Base-by-base conservation (phyloP, 2,329 filamentous ascomycete genomes). In the Orbilia ellipsospora region DNA sequence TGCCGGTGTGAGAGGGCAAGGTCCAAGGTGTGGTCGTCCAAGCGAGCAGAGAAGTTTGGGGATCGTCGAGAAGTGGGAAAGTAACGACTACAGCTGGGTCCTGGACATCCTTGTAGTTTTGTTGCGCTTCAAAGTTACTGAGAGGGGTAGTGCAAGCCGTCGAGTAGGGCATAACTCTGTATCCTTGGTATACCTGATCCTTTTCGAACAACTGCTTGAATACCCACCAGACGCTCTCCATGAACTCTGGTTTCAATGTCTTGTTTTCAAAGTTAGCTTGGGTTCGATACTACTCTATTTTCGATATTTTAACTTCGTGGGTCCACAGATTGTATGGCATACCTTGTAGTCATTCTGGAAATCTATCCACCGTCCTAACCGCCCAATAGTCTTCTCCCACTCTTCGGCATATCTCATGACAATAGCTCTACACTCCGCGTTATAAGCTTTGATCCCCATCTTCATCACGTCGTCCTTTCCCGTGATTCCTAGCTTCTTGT, bases 261-360 rank as follows among this genome's bases (percentile, higher is more conserved):
- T 80, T 78, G 72, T 56, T 26, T 44, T n/a, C 40, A 16, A 28
- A 26, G 20, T 36, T 57, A 55, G 55, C 1, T 18, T 45, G 10
- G 13, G 18, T 10, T 2, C 5, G 10, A 36, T 36, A 7, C 31
- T 36, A 2, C 31, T 36, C 31, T 36, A 6, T 18, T 2, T 44
- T 59, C 15, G 15, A 48, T 7, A 13, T 16, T 42, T 44, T 52
- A 36, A n/a, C 61, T 31, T 20, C 10, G 13, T 2, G 1, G 31
- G 3, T 36, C 31, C 31, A 10, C 6, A 36, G 10, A 36, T 2
- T 8, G 36, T 18, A 20, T 40, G 31, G 42, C 40, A 40, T 80
- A 89, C 89, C 88, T 97, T 97, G 86, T 96, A 97, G 82, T 97
- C 93, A 80, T 96, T 95, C 83, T 98, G 94, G 80, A 98, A 97